Percentiles rank a stretch among this genome's conserved stretches.
Conservation (phyloP, 2,329 filamentous ascomycete genomes). For the Periconia macrospinosa region DNA sequence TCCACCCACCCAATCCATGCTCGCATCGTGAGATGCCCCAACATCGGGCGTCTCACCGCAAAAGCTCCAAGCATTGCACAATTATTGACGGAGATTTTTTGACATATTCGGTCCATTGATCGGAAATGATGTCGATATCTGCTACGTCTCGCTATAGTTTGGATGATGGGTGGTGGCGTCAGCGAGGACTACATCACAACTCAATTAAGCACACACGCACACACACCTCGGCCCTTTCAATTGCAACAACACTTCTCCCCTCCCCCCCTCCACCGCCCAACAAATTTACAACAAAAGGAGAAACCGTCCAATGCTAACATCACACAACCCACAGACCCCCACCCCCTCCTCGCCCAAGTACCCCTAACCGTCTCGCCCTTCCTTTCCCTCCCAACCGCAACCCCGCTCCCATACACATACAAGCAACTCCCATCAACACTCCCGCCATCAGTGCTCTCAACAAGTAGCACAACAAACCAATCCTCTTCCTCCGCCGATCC, state of each 20-base stretch:
- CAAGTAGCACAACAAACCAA: slow-evolving; percentile 21
- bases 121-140: background rate
- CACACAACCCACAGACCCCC: slow-evolving; percentile 53
- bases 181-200: no score
- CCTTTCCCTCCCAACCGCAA: slow-evolving; percentile 83
- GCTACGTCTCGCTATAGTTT: background rate
- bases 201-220: background rate
- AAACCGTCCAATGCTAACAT: slow-evolving; percentile 9
- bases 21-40: no score
- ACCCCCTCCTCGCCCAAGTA: slow-evolving; percentile 88
- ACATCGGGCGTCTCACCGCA: no score
- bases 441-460: slow-evolving; percentile 68
- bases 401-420: slow-evolving; percentile 94
- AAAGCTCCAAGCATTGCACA: no score
- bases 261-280: background rate
- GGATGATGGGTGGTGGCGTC: no score
- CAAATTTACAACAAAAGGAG: background rate
- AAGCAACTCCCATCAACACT: slow-evolving; percentile 85
- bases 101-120: no score
- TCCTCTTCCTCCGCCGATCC: slow-evolving; percentile 23
- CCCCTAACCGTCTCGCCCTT: slow-evolving; percentile 94
- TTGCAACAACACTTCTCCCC: no score
- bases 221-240: background rate
- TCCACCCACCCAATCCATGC: no score
- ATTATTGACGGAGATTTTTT: no score